Base-by-base conservation (phyloP, 192 early-diverging fungal species). In the Backusella psychrophila region DNA sequence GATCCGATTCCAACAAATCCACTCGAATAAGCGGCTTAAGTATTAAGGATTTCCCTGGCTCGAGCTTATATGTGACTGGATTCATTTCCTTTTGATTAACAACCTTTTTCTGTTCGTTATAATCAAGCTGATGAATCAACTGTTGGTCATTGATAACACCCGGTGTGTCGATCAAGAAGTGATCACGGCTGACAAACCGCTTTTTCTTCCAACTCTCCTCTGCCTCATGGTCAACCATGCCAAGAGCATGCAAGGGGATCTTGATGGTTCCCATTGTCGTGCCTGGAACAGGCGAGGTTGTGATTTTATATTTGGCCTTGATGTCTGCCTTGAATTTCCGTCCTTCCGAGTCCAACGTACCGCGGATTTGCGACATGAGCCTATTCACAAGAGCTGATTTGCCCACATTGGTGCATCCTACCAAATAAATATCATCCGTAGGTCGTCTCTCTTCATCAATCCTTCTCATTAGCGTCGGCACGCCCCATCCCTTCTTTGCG, bases 371-470 rank as follows among this genome's bases (percentile, higher is more conserved):
- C 21, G 88, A 79, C 66, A 90, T 77, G n/a, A 94, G 73, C 26
- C 86, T 86, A 66, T 92, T 91, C 59, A 94, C 80, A 11, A 94
- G 81, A 56, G 90, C 92, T 2, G 92, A 93, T 81, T 94, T 94
- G 35, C 93, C 93, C 12, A 90, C 93, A 75, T 94, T 94, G 2
- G 91, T 87, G 38, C 89, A 87, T 6, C 93, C 93, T 34, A 94
- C 84, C 76, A 94, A 80, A 72, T 90, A 94, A 17, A 93, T 78
- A 72, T 94, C 88, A 66, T 84, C 80, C 9, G 75, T 83, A 11
- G 53, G 66, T 14, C 78, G 63, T 71, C 87, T 81, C 12, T 82
- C 79, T 46, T 79, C 73, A 11, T 77, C 42, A 11, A 91, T 79
- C 4, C 84, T 81, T 14, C 81, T 81, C 8, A 86, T 75, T 56